A percentile compares a stretch with the other conserved stretches of the same genome.
Conservation (phyloP, 139 green algal genomes). For the Chlorella sorokiniana region DNA sequence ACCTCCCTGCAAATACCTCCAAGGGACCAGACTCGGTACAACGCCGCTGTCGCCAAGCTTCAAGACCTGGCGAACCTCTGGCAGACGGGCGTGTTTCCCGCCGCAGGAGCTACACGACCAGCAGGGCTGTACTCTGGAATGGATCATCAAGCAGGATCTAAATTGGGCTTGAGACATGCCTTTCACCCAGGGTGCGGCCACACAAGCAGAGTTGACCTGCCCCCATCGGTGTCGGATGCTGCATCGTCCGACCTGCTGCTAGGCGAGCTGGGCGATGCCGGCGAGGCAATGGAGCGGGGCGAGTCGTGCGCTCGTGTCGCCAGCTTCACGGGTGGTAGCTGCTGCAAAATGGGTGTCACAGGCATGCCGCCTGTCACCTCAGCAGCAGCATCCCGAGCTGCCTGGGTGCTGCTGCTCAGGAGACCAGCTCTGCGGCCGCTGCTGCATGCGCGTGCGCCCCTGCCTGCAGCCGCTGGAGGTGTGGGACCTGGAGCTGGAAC, state of each 20-base stretch:
- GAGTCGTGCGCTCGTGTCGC: not conserved
- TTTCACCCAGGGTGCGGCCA: too few relatives aligned
- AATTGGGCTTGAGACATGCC: too few relatives aligned
- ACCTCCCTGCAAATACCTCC: too few relatives aligned
- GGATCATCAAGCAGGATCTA: too few relatives aligned
- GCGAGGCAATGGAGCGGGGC: constrained; percentile 13
- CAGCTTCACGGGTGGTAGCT: not conserved
- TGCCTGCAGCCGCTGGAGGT: constrained; percentile 14
- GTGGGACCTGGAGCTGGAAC: constrained; percentile 53
- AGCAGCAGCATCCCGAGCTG: not conserved
- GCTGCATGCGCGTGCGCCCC: not conserved
- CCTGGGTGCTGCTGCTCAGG: not conserved
- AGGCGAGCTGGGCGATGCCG: constrained; percentile 13
- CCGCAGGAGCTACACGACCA: too few relatives aligned
- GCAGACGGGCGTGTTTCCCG: too few relatives aligned
- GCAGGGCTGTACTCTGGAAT: too few relatives aligned
- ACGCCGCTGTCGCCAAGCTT: too few relatives aligned
- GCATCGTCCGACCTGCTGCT: constrained; percentile 21
- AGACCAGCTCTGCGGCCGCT: not conserved
- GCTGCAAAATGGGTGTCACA: not conserved
- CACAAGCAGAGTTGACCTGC: too few relatives aligned
- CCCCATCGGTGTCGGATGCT: not conserved
- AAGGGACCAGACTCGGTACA: too few relatives aligned
- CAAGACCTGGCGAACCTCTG: too few relatives aligned
- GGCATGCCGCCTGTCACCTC: not conserved